Evolutionary conservation across 495 filamentous ascomycete genomes (phyloP).

Genomic region (Pseudomonodictys pantanalensis): DNA sequence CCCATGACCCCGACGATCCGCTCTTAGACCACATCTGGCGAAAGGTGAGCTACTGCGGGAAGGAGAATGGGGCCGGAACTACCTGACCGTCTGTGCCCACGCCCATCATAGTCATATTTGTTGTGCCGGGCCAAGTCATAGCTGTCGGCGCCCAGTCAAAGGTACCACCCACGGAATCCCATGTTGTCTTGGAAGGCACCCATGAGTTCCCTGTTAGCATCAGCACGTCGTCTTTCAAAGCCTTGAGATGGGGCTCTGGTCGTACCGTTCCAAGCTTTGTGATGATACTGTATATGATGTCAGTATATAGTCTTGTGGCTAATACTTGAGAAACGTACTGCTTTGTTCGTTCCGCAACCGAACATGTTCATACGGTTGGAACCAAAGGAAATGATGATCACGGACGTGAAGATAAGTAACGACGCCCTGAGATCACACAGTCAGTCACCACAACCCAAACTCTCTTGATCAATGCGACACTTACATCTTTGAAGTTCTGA

Average conservation of each 20-base stretch:
- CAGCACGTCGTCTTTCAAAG: neutral
- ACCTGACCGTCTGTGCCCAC: neutral
- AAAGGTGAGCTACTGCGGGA: neutral
- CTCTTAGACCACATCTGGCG: neutral
- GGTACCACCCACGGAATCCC: neutral
- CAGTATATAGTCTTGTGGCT: too few relatives aligned
- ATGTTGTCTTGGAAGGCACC: neutral
- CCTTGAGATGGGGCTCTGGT: neutral
- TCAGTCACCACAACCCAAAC: too few relatives aligned
- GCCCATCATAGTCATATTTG: neutral
- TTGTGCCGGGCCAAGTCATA: neutral
- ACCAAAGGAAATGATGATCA: neutral
- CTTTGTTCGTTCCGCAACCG: neutral
- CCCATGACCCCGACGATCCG: neutral
- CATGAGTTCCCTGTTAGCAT: neutral
- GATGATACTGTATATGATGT: neutral
- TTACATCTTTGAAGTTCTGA: too few relatives aligned
- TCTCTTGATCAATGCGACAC: too few relatives aligned
- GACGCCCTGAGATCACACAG: too few relatives aligned
- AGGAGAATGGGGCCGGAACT: neutral
- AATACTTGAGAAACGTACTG: too few relatives aligned
- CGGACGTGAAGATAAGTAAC: neutral
- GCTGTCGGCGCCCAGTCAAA: neutral
- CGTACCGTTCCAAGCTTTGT: neutral
- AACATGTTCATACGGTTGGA: neutral